A percentile compares a stretch with the other conserved stretches of the same genome.
phyloP scores from a whole-genome alignment of 2,329 filamentous ascomycete species.

The Microcyclospora pomicola region DNA sequence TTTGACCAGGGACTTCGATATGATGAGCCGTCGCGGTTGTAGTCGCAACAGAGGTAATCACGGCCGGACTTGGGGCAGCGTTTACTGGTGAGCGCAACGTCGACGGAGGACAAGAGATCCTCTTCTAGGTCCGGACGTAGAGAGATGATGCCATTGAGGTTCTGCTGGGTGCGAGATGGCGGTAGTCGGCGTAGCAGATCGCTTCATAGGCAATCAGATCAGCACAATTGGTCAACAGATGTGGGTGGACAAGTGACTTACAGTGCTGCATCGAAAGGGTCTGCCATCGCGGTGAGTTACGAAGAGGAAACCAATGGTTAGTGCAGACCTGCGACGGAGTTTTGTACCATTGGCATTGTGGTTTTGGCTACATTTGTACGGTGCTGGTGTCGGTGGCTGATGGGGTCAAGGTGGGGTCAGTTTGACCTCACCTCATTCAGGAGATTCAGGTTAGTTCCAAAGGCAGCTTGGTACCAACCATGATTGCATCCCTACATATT shows the following conservation, averaged over 20 bases:
- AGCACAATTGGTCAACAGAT: constrained; percentile 5
- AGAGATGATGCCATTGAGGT: constrained; percentile 77
- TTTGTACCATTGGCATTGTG: too few species aligned
- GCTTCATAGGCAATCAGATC: constrained; percentile 35
- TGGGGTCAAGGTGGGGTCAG: too few species aligned
- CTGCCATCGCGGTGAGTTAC: constrained; percentile 26
- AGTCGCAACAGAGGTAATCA: constrained; percentile 97
- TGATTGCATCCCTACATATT: too few species aligned
- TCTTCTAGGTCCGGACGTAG: constrained; percentile 88
- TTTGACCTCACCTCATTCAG: too few species aligned
- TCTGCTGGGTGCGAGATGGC: constrained; percentile 76
- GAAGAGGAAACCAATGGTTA: too few species aligned
- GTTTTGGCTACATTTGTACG: too few species aligned
- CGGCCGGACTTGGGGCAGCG: constrained; percentile 79
- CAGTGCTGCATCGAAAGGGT: constrained; percentile 66
- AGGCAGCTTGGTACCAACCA: too few species aligned
- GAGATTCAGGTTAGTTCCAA: too few species aligned
- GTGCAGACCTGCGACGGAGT: too few species aligned
- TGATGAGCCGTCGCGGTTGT: constrained; percentile 97
- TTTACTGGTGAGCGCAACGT: constrained; percentile 79
- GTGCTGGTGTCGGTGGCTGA: too few species aligned
- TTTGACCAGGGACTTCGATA: constrained; percentile 99
- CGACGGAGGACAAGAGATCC: constrained; percentile 93
- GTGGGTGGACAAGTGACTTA: constrained; percentile 29
- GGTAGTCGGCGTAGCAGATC: constrained; percentile 97